Percentiles rank a stretch among this genome's conserved stretches.
These are phyloP conservation scores for Poterioochromonas sp. DNA, from an alignment of 352 stramenopile species.

Conservation along the genomic window DNA sequence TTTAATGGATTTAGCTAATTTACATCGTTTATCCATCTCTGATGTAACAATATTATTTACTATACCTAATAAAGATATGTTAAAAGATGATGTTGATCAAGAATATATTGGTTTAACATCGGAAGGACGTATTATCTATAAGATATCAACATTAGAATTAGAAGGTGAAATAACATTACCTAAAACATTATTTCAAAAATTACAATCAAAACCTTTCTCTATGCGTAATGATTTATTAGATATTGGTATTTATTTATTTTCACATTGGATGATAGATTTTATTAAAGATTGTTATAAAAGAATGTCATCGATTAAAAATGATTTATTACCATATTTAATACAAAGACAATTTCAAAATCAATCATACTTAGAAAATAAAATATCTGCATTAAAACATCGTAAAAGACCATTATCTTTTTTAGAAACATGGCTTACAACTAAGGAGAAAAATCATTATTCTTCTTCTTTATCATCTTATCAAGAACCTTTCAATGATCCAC, in stretches of 20 bases:
- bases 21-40: constrained; percentile 16
- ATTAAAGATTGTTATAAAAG: not conserved
- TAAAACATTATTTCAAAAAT: not conserved
- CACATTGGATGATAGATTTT: constrained; percentile 21
- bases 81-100: constrained; percentile 10
- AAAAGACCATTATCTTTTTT: constrained; percentile 5
- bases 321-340: constrained; percentile 27
- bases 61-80: not conserved
- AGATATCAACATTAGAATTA: constrained; percentile 22
- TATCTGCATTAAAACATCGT: constrained; percentile 14
- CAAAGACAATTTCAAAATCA: constrained; percentile 3
- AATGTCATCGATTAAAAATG: not conserved
- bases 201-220: not conserved
- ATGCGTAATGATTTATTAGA: constrained; percentile 27
- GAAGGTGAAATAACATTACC: constrained; percentile 20
- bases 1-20: not conserved
- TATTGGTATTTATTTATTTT: constrained; percentile 25
- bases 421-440: constrained; percentile 18
- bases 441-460: no score
- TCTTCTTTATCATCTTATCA: no score
- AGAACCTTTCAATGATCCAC: no score
- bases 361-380: not conserved
- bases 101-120: constrained; percentile 22
- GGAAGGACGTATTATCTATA: constrained; percentile 23
- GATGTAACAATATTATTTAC: constrained; percentile 24